Evolutionary conservation across 257 asterid species (phyloP), one percentile per base, ranked within the genome.

Genomic region (Euphrasia confusa): DNA sequence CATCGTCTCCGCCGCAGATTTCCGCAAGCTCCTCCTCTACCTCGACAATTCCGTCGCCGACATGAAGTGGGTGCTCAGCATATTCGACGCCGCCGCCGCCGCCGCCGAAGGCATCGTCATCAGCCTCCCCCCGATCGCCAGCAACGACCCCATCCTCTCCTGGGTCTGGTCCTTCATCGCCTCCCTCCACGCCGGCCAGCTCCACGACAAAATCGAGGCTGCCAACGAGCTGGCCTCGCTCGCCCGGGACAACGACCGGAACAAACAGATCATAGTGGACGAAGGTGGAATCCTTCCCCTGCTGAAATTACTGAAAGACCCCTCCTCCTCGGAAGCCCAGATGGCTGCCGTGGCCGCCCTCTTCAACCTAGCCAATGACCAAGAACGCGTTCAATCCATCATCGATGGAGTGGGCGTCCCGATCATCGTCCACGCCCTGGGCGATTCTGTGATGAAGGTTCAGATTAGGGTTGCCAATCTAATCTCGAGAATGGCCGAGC

Each of bases 151-250:
- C 9, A 89, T 87, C 6, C 45, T 89, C 56, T 80, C 92, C 6
- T 87, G 94, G 95, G 88, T 84, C 42, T 89, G 97, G 97, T 78
- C 95, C 55, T 83, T 54, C 71, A 83, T 81, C 50, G 92, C 95
- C 63, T 79, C 92, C 2, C 40, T 87, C 39, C 74, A 81, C 37
- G 78, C 80, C 81, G 92, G 94, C 4, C 82, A 80, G 58, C 64
- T 87, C 59, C 71, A 47, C 54, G 86, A 84, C 63, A 80, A 76
- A 49, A 64, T 78, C 44, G 97, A 90, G 60, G 91, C 97, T 12
- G 87, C 95, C 1, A 82, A 80, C 64, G 86, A 79, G 60, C 64
- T 87, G 35, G 84, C 92, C 27, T 83, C 88, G 1, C 59, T 90
- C 54, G 97, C 97, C 17, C 74, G 48, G 14, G 97, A 90, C 76